These are phyloP conservation scores for Paecilomyces formosus DNA, from an alignment of 2,329 filamentous ascomycete species.

Conservation along the genomic window DNA sequence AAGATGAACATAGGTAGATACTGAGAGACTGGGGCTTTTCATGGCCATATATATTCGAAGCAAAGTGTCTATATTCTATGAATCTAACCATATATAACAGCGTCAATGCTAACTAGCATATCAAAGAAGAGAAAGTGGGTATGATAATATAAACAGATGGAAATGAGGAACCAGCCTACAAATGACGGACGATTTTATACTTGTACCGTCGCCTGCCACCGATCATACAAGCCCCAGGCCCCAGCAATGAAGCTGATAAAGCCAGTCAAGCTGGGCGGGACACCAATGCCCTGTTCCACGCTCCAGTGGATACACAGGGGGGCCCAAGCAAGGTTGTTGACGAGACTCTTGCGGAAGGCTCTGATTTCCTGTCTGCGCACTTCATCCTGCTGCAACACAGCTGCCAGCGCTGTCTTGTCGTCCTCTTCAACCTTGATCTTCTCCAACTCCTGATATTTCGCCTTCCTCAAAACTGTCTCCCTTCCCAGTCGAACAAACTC, in stretches of 20 bases:
- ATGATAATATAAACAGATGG: background rate
- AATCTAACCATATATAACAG: background rate
- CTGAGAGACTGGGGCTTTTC: no score
- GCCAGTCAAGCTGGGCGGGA: constrained; percentile 53
- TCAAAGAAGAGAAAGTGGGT: background rate
- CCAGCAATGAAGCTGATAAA: constrained; percentile 49
- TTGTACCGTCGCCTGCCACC: constrained; percentile 37
- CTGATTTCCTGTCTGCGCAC: constrained; percentile 37
- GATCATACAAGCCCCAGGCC: constrained; percentile 35
- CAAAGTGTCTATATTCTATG: background rate
- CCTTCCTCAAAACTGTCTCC: constrained; percentile 28
- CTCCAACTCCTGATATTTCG: constrained; percentile 19
- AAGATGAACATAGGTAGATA: no score
- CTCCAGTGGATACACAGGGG: constrained; percentile 83
- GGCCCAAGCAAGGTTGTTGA: constrained; percentile 67
- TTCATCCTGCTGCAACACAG: constrained; percentile 22
- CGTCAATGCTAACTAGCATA: background rate
- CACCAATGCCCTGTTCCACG: constrained; percentile 53
- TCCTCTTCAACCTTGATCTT: constrained; percentile 12
- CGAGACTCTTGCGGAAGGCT: constrained; percentile 53
- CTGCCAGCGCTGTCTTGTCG: constrained; percentile 7
- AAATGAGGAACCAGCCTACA: background rate
- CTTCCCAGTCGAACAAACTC: constrained; percentile 63
- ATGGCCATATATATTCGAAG: background rate
- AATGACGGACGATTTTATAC: background rate